Conservation (phyloP, 768 basidiomycete species). For the Calocera cornea region DNA sequence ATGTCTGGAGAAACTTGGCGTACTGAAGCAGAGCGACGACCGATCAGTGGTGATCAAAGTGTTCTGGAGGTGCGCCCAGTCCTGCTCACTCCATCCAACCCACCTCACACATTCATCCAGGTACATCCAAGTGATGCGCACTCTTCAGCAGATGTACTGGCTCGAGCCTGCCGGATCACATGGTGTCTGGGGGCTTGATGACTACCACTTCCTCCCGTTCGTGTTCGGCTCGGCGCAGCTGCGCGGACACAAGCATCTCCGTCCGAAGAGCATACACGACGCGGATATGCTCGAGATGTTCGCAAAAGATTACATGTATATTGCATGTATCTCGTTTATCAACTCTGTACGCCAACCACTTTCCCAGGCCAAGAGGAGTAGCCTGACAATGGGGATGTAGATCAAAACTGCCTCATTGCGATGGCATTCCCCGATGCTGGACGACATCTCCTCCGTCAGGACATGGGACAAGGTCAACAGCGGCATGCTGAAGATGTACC, state of each 20-base stretch:
- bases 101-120: conserved; percentile 17
- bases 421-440: conserved; percentile 99
- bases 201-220: conserved; percentile 93
- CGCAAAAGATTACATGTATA: conserved; percentile 87
- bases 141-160: conserved; percentile 89
- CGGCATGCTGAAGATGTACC: conserved; percentile 98
- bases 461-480: conserved; percentile 94
- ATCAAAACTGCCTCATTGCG: conserved; percentile 90
- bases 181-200: conserved; percentile 94
- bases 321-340: conserved; percentile 89
- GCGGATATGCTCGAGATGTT: conserved; percentile 84
- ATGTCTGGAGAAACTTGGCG: conserved; percentile 60
- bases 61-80: conserved; percentile 68
- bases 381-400: conserved; percentile 27
- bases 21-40: conserved; percentile 52
- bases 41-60: conserved; percentile 64
- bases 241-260: conserved; percentile 70
- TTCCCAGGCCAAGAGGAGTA: not conserved
- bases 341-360: conserved; percentile 54
- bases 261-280: conserved; percentile 87
- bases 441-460: conserved; percentile 90
- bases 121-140: conserved; percentile 69
- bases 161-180: conserved; percentile 98
- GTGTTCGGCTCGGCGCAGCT: conserved; percentile 75
- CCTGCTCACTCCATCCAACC: not conserved